These are phyloP conservation scores for Arthrinium phaeospermum DNA, from an alignment of 2,329 filamentous ascomycete genomes.

Conservation along the genomic window DNA sequence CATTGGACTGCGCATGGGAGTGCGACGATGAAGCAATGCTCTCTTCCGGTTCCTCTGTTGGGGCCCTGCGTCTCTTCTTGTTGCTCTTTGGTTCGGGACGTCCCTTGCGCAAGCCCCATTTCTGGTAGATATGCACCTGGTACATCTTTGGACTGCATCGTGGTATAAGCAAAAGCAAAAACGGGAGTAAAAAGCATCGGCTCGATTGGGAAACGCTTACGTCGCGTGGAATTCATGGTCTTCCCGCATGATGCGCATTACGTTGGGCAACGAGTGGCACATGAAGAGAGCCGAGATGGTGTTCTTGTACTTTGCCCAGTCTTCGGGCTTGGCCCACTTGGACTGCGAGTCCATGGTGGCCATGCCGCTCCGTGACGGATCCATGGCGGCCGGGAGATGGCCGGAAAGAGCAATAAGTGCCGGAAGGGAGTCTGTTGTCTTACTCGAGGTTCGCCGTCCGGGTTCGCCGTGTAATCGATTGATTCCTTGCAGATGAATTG, in stretches of 20 bases:
- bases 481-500: constrained; percentile 14
- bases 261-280: constrained; percentile 23
- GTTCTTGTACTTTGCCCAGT: constrained; percentile 22
- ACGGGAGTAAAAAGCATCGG: not conserved
- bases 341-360: not conserved
- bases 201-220: constrained; percentile 17
- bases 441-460: not conserved
- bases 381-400: not conserved
- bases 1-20: not conserved
- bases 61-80: constrained; percentile 19
- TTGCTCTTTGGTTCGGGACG: not conserved
- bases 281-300: constrained; percentile 25
- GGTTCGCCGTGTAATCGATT: not conserved
- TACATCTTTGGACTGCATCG: constrained; percentile 25
- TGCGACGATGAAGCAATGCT: constrained; percentile 15
- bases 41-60: constrained; percentile 19
- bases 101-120: constrained; percentile 24
- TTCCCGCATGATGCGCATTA: constrained; percentile 25
- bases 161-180: not conserved
- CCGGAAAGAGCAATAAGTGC: not conserved
- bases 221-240: constrained; percentile 25
- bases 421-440: not conserved
- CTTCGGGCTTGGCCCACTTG: constrained; percentile 24
- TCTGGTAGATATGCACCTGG: constrained; percentile 24
- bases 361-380: not conserved